Evolutionary conservation across 148 eudicot genomes (phyloP).

Genomic region (Fallopia convolvulus): DNA sequence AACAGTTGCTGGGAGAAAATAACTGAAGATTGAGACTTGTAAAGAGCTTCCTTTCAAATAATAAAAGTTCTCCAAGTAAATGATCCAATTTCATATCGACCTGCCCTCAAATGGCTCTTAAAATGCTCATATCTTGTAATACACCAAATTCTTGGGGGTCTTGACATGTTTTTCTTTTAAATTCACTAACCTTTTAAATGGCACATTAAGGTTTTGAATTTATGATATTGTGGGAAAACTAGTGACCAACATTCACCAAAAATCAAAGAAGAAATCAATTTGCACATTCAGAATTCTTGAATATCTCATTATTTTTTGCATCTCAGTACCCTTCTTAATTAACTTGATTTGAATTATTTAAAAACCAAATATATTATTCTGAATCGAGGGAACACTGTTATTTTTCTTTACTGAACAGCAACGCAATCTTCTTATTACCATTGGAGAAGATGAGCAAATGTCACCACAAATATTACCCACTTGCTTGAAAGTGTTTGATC

Average conservation of each 20-base stretch:
- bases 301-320: not conserved
- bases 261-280: not conserved
- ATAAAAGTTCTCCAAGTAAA: not conserved
- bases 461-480: conserved; percentile 55
- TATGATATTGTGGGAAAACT: not conserved
- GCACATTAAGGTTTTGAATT: not conserved
- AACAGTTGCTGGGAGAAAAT: not conserved
- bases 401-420: conserved; percentile 42
- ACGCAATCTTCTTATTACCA: conserved; percentile 79
- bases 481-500: conserved; percentile 89
- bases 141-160: not conserved
- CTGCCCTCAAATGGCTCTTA: not conserved
- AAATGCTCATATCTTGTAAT: not conserved
- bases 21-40: not conserved
- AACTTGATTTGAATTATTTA: not conserved
- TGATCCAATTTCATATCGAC: not conserved
- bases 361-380: not conserved
- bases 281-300: not conserved
- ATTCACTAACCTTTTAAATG: not conserved
- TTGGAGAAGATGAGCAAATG: conserved; percentile 90
- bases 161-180: not conserved
- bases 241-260: not conserved
- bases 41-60: not conserved
- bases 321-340: not conserved
- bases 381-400: not conserved